Evolutionary conservation across 2,329 filamentous ascomycete genomes (phyloP).

Genomic region (Trematosphaeria pertusa): DNA sequence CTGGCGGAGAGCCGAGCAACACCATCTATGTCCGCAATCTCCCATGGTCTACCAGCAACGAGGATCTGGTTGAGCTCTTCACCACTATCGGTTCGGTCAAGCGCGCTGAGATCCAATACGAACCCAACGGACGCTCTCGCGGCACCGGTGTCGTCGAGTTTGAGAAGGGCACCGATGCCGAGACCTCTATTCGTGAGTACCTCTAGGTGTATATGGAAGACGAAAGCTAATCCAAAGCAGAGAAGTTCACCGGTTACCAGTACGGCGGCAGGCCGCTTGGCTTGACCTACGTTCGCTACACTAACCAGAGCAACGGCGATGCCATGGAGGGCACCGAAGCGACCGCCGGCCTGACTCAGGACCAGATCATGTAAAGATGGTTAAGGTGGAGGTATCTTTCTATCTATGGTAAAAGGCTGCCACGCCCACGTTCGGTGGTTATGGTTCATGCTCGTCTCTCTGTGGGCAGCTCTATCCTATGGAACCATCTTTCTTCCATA

Average conservation of each 20-base stretch:
- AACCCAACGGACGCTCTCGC: slow-evolving; percentile 92
- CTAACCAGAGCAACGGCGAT: slow-evolving; percentile 68
- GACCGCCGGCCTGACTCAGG: slow-evolving; percentile 80
- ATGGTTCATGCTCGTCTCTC: slow-evolving; percentile 12
- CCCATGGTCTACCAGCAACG: slow-evolving; percentile 98
- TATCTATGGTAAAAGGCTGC: slow-evolving; percentile 7
- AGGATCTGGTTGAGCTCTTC: slow-evolving; percentile 95
- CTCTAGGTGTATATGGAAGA: not conserved
- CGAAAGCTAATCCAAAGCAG: slow-evolving; percentile 50
- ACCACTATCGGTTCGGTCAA: slow-evolving; percentile 98
- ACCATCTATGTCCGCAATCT: slow-evolving; percentile 97
- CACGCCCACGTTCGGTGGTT: slow-evolving; percentile 1
- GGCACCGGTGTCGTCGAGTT: slow-evolving; percentile 98
- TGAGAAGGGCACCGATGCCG: slow-evolving; percentile 80
- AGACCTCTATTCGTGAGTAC: slow-evolving; percentile 79
- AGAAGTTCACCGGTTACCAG: slow-evolving; percentile 97
- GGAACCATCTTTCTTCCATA: slow-evolving; percentile 22
- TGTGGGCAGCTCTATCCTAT: slow-evolving; percentile 19
- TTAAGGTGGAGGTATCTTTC: not conserved
- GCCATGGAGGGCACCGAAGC: slow-evolving; percentile 83
- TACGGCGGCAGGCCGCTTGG: slow-evolving; percentile 95
- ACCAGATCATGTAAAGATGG: slow-evolving; percentile 86
- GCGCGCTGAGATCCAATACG: slow-evolving; percentile 98
- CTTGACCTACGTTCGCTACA: slow-evolving; percentile 92
- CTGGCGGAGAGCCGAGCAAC: slow-evolving; percentile 81